phyloP scores from a whole-genome alignment of 2,329 filamentous ascomycete genomes.

The Lizonia empirigonia region DNA sequence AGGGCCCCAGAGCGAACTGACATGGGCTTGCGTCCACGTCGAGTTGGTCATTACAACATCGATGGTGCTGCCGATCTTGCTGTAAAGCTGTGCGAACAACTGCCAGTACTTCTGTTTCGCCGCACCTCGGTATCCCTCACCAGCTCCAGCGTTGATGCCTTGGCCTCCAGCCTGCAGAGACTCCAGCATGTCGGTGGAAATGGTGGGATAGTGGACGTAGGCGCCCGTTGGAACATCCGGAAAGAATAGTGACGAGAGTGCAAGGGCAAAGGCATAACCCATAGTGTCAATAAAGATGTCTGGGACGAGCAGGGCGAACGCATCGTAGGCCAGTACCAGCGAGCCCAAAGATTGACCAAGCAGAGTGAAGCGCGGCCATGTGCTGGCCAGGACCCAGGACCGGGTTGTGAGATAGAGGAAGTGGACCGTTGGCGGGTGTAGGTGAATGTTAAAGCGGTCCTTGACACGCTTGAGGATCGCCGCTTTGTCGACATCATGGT shows the following conservation, averaged over 20 bases:
- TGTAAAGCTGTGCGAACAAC: constrained; percentile 81
- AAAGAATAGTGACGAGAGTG: constrained; percentile 82
- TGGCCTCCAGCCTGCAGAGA: constrained; percentile 67
- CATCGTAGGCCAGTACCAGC: constrained; percentile 85
- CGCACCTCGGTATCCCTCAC: constrained; percentile 70
- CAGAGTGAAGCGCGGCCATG: constrained; percentile 90
- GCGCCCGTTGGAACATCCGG: constrained; percentile 80
- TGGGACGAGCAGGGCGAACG: constrained; percentile 87
- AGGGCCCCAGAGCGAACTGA: constrained; percentile 76
- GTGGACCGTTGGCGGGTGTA: constrained; percentile 79
- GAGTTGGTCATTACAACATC: constrained; percentile 99
- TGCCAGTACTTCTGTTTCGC: constrained; percentile 86
- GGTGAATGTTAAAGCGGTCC: constrained; percentile 86
- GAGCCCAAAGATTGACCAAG: constrained; percentile 93
- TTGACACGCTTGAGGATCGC: constrained; percentile 78
- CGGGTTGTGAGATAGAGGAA: constrained; percentile 92
- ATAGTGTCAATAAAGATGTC: constrained; percentile 97
- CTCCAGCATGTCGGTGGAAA: constrained; percentile 95
- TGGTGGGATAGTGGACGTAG: constrained; percentile 98
- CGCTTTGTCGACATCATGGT: constrained; percentile 83
- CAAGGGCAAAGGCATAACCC: constrained; percentile 93
- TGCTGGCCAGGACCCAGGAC: constrained; percentile 81
- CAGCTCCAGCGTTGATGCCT: constrained; percentile 83
- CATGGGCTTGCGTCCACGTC: constrained; percentile 82
- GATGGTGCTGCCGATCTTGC: constrained; percentile 78